Conservation (phyloP, 805 yeast species). For the Jamesozyma jinghongensis region DNA sequence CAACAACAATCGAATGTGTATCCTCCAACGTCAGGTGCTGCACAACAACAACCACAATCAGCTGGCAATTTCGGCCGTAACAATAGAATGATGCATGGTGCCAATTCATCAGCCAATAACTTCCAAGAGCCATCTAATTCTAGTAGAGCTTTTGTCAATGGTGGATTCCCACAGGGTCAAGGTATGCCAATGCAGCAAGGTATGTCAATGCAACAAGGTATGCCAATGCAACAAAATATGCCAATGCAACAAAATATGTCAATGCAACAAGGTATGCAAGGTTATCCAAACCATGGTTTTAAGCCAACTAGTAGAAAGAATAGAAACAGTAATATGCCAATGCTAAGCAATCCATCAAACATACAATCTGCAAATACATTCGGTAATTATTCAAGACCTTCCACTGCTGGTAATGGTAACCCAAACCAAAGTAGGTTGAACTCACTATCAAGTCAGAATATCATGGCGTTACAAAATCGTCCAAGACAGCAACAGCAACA, state of each 20-base stretch:
- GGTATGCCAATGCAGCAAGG: not conserved
- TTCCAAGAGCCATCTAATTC: conserved; percentile 16
- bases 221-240: no score
- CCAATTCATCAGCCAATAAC: conserved; percentile 16
- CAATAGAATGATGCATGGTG: conserved; percentile 25
- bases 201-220: no score
- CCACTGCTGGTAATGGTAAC: conserved; percentile 5
- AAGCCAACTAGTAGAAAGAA: conserved; percentile 32
- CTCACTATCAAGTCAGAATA: conserved; percentile 20
- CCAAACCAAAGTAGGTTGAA: conserved; percentile 18
- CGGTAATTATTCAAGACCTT: conserved; percentile 7
- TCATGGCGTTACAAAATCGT: conserved; percentile 3
- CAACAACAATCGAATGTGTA: conserved; percentile 6
- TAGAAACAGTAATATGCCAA: conserved; percentile 28
- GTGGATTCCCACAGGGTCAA: not conserved
- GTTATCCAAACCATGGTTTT: conserved; percentile 16
- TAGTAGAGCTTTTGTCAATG: conserved; percentile 1
- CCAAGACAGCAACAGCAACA: conserved; percentile 7
- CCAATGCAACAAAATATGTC: conserved; percentile 2
- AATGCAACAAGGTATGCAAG: conserved; percentile 3
- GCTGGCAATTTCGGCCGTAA: conserved; percentile 11
- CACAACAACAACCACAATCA: conserved; percentile 11
- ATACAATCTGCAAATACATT: conserved; percentile 2
- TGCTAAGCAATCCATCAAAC: conserved; percentile 27
- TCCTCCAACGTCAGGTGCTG: not conserved